These are phyloP conservation scores for Parafenestella ontariensis DNA, from an alignment of 2,329 filamentous ascomycete genomes.

Conservation along the genomic window DNA sequence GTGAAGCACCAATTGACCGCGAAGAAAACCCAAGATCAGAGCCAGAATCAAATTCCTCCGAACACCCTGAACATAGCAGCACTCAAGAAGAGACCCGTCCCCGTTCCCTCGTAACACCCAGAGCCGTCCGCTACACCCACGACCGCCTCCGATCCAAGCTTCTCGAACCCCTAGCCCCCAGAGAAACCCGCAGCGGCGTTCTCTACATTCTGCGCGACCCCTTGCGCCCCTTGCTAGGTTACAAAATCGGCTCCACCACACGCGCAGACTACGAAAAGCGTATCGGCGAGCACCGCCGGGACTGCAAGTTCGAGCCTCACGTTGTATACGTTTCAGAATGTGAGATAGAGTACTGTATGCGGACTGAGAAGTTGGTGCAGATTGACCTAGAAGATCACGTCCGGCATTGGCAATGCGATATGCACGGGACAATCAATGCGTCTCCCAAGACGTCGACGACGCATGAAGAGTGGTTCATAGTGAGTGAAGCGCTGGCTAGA, in stretches of 20 bases:
- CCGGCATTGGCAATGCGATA: not conserved
- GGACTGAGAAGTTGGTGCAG: slow-evolving; percentile 10
- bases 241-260: slow-evolving; percentile 18
- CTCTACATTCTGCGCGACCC: slow-evolving; percentile 14
- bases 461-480: slow-evolving; percentile 20
- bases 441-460: not conserved
- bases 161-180: too few relatives aligned
- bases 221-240: not conserved
- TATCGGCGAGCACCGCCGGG: slow-evolving; percentile 3
- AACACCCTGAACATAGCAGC: not conserved
- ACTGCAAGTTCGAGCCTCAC: slow-evolving; percentile 1
- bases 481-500: slow-evolving; percentile 5
- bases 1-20: not conserved
- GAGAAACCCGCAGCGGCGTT: not conserved
- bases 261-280: not conserved
- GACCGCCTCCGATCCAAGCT: slow-evolving; percentile 1
- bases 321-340: not conserved
- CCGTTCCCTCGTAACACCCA: not conserved
- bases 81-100: not conserved
- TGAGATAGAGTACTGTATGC: not conserved
- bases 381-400: slow-evolving; percentile 3
- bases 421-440: not conserved
- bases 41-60: not conserved
- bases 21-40: not conserved
- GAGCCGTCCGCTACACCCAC: slow-evolving; percentile 1